phyloP scores from a whole-genome alignment of 192 early-diverging fungal species.

The Rhizophagus clarus region DNA sequence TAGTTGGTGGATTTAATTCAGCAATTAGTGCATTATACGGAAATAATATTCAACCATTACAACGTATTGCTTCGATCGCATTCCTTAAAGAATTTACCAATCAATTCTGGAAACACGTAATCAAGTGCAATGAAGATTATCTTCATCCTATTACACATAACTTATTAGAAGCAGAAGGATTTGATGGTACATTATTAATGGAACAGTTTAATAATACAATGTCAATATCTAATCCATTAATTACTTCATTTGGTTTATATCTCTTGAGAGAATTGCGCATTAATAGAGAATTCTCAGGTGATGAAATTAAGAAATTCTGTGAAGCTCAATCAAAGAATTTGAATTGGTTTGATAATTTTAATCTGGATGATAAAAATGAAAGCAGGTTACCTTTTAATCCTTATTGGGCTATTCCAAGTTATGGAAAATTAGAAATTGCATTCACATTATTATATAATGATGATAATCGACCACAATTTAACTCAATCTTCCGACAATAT shows the following conservation, averaged over 20 bases:
- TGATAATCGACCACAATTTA: background rate
- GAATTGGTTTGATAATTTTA: conserved; percentile 16
- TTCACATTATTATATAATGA: background rate
- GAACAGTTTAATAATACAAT: conserved; percentile 2
- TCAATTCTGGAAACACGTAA: background rate
- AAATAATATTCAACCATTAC: conserved; percentile 11
- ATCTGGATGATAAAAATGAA: background rate
- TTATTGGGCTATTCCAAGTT: background rate
- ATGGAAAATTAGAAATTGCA: conserved; percentile 8
- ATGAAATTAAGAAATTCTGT: conserved; percentile 26
- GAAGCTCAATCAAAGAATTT: background rate
- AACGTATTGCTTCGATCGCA: conserved; percentile 29
- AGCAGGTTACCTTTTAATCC: conserved; percentile 31
- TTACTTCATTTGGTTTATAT: conserved; percentile 29
- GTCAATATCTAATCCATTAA: background rate
- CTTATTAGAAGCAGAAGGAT: background rate
- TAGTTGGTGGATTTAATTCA: background rate
- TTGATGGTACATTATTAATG: background rate
- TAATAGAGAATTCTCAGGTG: conserved; percentile 1
- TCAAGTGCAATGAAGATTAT: background rate
- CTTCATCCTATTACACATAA: background rate
- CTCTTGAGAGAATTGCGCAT: conserved; percentile 27
- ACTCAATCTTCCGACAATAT: background rate
- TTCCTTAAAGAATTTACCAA: conserved; percentile 29
- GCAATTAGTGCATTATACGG: background rate